Conservation (phyloP, 2,329 filamentous ascomycete species). For the Fusarium sp. region DNA sequence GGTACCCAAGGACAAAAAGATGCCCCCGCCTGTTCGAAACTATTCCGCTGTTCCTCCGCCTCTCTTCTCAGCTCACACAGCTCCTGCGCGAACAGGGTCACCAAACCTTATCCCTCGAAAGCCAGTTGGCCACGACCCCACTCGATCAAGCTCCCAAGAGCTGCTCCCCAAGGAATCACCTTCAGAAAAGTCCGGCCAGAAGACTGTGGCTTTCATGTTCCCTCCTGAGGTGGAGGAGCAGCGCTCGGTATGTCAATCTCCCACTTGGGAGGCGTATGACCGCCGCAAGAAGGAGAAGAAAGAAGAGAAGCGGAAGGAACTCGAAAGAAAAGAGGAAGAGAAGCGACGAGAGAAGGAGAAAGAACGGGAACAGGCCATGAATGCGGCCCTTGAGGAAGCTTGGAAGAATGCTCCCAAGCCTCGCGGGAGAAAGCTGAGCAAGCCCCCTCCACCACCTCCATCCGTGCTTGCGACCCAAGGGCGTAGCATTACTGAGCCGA, state of each 20-base stretch:
- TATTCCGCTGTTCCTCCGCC: constrained; percentile 43
- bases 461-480: constrained; percentile 25
- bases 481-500: constrained; percentile 41
- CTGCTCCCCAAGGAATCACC: constrained; percentile 22
- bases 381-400: constrained; percentile 44
- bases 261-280: constrained; percentile 73
- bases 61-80: constrained; percentile 35
- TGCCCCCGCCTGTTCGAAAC: constrained; percentile 46
- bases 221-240: constrained; percentile 52
- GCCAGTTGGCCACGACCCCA: constrained; percentile 23
- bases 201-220: constrained; percentile 53
- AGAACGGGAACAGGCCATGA: constrained; percentile 37
- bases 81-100: constrained; percentile 28
- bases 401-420: constrained; percentile 45
- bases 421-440: constrained; percentile 52
- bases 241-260: constrained; percentile 70
- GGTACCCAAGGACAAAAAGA: constrained; percentile 47
- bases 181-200: constrained; percentile 47
- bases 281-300: constrained; percentile 69
- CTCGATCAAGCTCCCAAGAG: constrained; percentile 26
- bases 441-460: constrained; percentile 50
- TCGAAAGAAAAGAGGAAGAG: constrained; percentile 53
- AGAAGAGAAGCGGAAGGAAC: constrained; percentile 61
- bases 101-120: constrained; percentile 40
- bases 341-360: constrained; percentile 37